Percentiles rank a stretch among this genome's conserved stretches.
Evolutionary conservation across 2,329 filamentous ascomycete species (phyloP).

Genomic region (Verticillium zaregamsianum): DNA sequence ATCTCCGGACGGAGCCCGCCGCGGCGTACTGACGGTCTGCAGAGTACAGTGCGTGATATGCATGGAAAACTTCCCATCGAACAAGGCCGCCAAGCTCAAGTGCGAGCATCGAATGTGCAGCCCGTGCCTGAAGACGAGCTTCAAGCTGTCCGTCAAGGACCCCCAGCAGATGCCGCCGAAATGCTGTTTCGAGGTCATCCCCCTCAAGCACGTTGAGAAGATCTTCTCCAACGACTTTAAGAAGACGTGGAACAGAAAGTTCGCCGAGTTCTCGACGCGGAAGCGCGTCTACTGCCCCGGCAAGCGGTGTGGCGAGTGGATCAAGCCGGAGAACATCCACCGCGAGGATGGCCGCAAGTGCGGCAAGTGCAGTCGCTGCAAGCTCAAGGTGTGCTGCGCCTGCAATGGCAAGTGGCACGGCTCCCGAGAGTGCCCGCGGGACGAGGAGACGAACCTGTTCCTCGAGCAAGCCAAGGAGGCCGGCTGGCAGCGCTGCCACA

Average conservation of each 20-base stretch:
- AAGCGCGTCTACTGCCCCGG: conserved; percentile 76
- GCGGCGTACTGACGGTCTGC: not conserved
- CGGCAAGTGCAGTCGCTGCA: conserved; percentile 68
- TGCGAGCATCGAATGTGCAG: conserved; percentile 83
- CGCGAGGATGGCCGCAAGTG: conserved; percentile 57
- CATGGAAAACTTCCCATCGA: conserved; percentile 60
- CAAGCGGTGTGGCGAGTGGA: conserved; percentile 72
- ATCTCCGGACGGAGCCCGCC: not conserved
- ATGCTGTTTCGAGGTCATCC: conserved; percentile 74
- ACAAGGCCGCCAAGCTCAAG: conserved; percentile 64
- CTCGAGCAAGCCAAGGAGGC: conserved; percentile 61
- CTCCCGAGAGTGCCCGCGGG: conserved; percentile 64
- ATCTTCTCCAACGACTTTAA: conserved; percentile 74
- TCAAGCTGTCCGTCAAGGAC: conserved; percentile 71
- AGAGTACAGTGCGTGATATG: conserved; percentile 68
- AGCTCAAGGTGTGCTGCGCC: conserved; percentile 66
- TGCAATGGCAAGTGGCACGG: conserved; percentile 76
- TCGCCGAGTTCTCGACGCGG: conserved; percentile 67
- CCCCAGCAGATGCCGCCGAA: conserved; percentile 79
- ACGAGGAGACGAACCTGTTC: conserved; percentile 61
- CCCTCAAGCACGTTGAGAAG: conserved; percentile 69
- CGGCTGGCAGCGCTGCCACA: conserved; percentile 73
- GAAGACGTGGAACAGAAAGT: conserved; percentile 75
- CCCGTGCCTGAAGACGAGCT: conserved; percentile 68
- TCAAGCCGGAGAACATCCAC: conserved; percentile 66